Evolutionary conservation across 495 filamentous ascomycete genomes (phyloP).

Genomic region (Penicillium robsamsonii): DNA sequence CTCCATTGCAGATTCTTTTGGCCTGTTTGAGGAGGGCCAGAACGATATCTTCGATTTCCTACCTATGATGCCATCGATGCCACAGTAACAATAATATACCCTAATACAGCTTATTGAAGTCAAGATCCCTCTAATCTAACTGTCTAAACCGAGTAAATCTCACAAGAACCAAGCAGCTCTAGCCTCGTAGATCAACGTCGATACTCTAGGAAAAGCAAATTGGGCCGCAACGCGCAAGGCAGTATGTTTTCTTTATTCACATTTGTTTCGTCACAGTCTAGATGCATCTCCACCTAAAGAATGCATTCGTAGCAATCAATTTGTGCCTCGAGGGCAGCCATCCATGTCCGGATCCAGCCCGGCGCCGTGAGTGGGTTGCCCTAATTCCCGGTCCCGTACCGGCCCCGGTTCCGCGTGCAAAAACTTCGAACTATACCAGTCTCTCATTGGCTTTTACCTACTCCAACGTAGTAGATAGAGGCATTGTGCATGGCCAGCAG

Average conservation of each 20-base stretch:
- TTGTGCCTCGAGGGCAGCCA: slow-evolving; percentile 14
- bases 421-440: slow-evolving; percentile 21
- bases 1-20: slow-evolving; percentile 45
- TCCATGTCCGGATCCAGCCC: slow-evolving; percentile 29
- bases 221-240: slow-evolving; percentile 21
- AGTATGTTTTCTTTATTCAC: slow-evolving; percentile 11
- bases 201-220: slow-evolving; percentile 3
- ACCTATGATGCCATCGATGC: slow-evolving; percentile 42
- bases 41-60: slow-evolving; percentile 47
- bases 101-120: background rate
- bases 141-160: background rate
- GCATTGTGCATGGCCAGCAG: slow-evolving; percentile 14
- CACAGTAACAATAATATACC: slow-evolving; percentile 18
- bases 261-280: slow-evolving; percentile 2
- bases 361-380: slow-evolving; percentile 22
- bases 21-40: slow-evolving; percentile 46
- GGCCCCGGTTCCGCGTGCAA: slow-evolving; percentile 22
- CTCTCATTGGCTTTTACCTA: slow-evolving; percentile 21
- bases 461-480: slow-evolving; percentile 23
- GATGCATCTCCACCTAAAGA: slow-evolving; percentile 5
- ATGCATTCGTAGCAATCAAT: slow-evolving; percentile 8
- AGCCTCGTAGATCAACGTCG: slow-evolving; percentile 5
- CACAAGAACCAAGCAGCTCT: background rate
- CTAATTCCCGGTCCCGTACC: slow-evolving; percentile 30
- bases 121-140: background rate